Percentiles rank a stretch among this genome's conserved stretches.
Evolutionary conservation across 352 stramenopile species (phyloP).

Genomic region (Pseudoperonospora humuli): DNA sequence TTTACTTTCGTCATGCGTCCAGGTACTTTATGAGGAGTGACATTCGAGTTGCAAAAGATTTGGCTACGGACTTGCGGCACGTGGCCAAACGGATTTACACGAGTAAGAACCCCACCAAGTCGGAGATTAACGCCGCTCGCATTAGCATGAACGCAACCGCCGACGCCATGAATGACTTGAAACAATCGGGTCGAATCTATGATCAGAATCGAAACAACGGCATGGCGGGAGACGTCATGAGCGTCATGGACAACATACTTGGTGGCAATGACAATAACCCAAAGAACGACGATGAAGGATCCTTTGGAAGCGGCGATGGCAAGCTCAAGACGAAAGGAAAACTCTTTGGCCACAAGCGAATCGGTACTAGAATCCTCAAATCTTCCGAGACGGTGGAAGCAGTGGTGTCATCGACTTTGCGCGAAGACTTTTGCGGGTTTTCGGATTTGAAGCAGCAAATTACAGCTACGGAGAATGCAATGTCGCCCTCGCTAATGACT

Average conservation of each 20-base stretch:
- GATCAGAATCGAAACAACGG: conserved; percentile 23
- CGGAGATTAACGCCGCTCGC: conserved; percentile 18
- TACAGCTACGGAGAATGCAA: conserved; percentile 8
- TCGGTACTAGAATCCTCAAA: not conserved
- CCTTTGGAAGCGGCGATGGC: not conserved
- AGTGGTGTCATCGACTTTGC: conserved; percentile 19
- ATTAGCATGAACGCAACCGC: conserved; percentile 19
- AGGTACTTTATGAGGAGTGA: conserved; percentile 23
- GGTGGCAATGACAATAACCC: conserved; percentile 2
- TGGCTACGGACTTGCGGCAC: conserved; percentile 12
- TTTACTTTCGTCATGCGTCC: conserved; percentile 17
- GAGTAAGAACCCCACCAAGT: conserved; percentile 14
- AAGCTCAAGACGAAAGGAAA: not conserved
- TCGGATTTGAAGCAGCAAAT: conserved; percentile 22
- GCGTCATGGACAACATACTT: conserved; percentile 9
- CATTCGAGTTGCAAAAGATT: conserved; percentile 22
- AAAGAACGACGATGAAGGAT: not conserved
- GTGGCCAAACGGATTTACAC: conserved; percentile 19
- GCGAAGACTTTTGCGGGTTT: conserved; percentile 20
- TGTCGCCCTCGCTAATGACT: conserved; percentile 15
- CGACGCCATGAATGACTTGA: conserved; percentile 28
- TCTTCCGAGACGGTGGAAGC: conserved; percentile 15
- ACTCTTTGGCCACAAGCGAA: conserved; percentile 4
- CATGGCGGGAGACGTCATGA: conserved; percentile 2
- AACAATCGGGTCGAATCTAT: conserved; percentile 18